Evolutionary conservation across 345 rosid species (phyloP).

Genomic region (Diplotaxis tenuifolia): DNA sequence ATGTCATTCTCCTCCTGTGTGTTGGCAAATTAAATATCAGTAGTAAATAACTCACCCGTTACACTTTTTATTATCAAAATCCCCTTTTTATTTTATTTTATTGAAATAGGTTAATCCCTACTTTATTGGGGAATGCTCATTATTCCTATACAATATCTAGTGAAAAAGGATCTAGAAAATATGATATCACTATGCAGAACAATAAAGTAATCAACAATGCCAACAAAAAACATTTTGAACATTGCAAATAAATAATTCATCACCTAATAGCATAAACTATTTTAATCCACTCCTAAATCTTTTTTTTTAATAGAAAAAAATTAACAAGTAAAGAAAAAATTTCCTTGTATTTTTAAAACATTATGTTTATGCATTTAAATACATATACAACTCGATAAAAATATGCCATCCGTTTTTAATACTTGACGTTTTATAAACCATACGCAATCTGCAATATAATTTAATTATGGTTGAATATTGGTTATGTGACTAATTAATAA

Average conservation of each 20-base stretch:
- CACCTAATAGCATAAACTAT: background rate
- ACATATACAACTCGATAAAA: background rate
- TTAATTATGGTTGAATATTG: background rate
- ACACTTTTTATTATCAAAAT: background rate
- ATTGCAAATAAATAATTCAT: background rate
- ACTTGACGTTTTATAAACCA: background rate
- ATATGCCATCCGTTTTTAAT: background rate
- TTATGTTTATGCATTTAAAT: background rate
- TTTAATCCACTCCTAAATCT: background rate
- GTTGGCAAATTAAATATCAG: background rate
- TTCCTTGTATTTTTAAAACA: background rate
- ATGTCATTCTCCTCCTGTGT: background rate
- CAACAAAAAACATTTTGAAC: background rate
- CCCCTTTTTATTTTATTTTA: background rate
- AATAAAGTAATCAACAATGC: background rate
- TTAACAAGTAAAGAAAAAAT: background rate
- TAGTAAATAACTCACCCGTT: slow-evolving; percentile 12
- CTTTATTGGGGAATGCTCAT: background rate
- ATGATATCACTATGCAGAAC: slow-evolving; percentile 1
- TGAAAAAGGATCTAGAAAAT: background rate
- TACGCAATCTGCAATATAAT: background rate
- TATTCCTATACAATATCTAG: background rate
- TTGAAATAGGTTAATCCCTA: background rate
- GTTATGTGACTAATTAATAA: background rate
- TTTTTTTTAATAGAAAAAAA: background rate